phyloP scores from a whole-genome alignment of 345 rosid genomes.

The Rubroshorea leprosula region DNA sequence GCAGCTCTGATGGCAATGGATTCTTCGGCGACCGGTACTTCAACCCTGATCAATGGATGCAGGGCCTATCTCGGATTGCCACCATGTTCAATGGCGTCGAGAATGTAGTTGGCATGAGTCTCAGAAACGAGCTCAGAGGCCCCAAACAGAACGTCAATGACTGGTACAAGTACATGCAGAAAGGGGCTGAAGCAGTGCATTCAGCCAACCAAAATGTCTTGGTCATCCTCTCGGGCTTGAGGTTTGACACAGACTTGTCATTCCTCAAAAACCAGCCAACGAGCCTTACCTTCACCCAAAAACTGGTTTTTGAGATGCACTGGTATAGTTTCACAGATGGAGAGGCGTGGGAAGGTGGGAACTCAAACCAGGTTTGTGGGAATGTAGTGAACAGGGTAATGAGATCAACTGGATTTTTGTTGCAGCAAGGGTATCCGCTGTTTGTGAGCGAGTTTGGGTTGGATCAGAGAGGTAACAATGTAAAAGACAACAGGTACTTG shows the following conservation, averaged over 20 bases:
- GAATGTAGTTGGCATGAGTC: conserved; percentile 75
- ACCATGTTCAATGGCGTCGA: conserved; percentile 42
- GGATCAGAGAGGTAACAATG: conserved; percentile 61
- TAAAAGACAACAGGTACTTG: conserved; percentile 57
- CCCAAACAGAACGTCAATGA: conserved; percentile 62
- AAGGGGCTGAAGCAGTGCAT: conserved; percentile 91
- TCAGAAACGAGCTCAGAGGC: conserved; percentile 92
- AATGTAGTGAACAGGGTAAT: conserved; percentile 41
- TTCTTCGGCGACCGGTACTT: conserved; percentile 87
- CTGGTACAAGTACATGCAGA: conserved; percentile 71
- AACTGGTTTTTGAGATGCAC: conserved; percentile 78
- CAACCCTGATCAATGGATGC: conserved; percentile 71
- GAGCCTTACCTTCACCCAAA: conserved; percentile 47
- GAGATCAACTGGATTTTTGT: conserved; percentile 53
- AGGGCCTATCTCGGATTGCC: conserved; percentile 60
- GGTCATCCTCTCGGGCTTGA: conserved; percentile 81
- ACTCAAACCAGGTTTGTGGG: conserved; percentile 69
- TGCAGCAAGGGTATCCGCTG: conserved; percentile 57
- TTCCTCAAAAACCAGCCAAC: conserved; percentile 43
- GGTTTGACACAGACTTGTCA: conserved; percentile 63
- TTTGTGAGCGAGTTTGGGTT: conserved; percentile 37
- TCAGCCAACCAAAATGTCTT: conserved; percentile 78
- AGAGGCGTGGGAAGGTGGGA: conserved; percentile 57
- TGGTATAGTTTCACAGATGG: conserved; percentile 83
- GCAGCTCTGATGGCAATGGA: conserved; percentile 67